Base-by-base conservation (phyloP, 257 asterid genomes). In the Gentiana straminea region DNA sequence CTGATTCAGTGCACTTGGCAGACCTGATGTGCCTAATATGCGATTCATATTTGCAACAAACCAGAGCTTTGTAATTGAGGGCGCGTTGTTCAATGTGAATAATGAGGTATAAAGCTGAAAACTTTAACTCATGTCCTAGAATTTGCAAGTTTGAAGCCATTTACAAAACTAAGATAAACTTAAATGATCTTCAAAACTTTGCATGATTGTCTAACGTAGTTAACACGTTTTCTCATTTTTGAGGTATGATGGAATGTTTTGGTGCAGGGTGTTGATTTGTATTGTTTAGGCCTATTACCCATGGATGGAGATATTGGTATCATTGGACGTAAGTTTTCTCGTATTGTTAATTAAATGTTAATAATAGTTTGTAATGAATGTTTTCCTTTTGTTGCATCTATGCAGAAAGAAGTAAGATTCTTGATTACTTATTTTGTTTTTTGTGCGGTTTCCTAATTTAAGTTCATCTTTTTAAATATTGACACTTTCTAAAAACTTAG, bases 241-340 rank as follows among this genome's bases (percentile, higher is more conserved):
- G 46, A 41, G 46, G 4, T 41, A 1, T 41, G 46, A 4, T 0
- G 54, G 36, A 63, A 57, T 54, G 13, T 60, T 39, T 65, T 70
- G 60, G 57, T 70, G 75, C 84, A 84, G 96, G 96, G 89, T 12
- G 75, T 39, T 58, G 41, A 53, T 46, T 60, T 35, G 10, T 70
- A 67, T 55, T 87, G 96, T 52, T 71, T 84, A 46, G 96, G 92
- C 5, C 47, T 80, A 54, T 68, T 46, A 35, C 70, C 59, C 7
- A 55, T 48, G 1, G 74, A 51, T 6, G 77, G 65, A 62, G 76
- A 63, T 39, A 50, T 64, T 38, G 86, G 93, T 45, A 56, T 84
- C 55, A 80, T 87, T 24, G 96, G 96, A 72, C 96, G 96, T 87
- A 77, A 80, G 96, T 73, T 36, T 61, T 55, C 55, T 55, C 36